A percentile compares a stretch with the other conserved stretches of the same genome.
Evolutionary conservation across 2,329 filamentous ascomycete genomes (phyloP).

Genomic region (Claviceps fusiformis): DNA sequence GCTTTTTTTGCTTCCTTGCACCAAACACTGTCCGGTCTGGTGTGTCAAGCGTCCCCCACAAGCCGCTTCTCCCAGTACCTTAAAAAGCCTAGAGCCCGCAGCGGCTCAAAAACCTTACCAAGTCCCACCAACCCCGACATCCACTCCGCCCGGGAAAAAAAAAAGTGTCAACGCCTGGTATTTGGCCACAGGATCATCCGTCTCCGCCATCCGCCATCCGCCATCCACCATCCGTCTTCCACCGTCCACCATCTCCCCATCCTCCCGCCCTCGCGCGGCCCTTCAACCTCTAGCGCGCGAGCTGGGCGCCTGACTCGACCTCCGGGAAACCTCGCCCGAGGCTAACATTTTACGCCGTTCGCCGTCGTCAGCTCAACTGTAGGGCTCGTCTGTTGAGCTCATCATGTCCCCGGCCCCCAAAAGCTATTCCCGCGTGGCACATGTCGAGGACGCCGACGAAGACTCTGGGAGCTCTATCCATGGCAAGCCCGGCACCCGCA

Average conservation of each 20-base stretch:
- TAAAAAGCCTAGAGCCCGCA: not conserved
- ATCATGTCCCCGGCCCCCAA: constrained; percentile 28
- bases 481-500: constrained; percentile 24
- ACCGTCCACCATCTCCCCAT: not conserved
- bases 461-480: constrained; percentile 30
- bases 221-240: not conserved
- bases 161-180: not conserved
- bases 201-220: not conserved
- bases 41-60: not conserved
- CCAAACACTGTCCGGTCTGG: too few relatives aligned
- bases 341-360: not conserved
- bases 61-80: constrained; percentile 2
- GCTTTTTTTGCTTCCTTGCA: too few relatives aligned
- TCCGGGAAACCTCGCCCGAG: not conserved
- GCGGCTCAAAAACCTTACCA: not conserved
- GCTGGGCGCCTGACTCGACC: constrained; percentile 2
- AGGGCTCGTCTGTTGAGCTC: constrained; percentile 5
- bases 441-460: constrained; percentile 36
- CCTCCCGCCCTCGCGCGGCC: constrained; percentile 1
- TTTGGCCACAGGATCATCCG: not conserved
- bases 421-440: constrained; percentile 23
- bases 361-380: constrained; percentile 1
- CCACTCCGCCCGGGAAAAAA: not conserved
- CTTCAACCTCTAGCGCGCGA: not conserved
- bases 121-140: constrained; percentile 1